Evolutionary conservation across 1,284 basidiomycete species (phyloP), one percentile per base, ranked within the genome.

Genomic region (Boletellus sp.): DNA sequence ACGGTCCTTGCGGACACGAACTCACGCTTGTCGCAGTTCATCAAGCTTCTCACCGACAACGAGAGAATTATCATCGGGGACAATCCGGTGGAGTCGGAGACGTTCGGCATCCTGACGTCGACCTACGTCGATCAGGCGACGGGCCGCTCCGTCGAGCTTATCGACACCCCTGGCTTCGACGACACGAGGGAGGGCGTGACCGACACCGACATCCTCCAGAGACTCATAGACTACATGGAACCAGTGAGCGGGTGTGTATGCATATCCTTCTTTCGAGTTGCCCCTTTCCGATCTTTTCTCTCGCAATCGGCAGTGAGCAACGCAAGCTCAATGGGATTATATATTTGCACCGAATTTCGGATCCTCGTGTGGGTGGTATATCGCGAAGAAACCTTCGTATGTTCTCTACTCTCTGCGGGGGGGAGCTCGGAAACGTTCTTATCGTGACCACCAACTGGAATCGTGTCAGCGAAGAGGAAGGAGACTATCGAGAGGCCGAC

Each of bases 191-290:
- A 48, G 4, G 43, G 45, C 7, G 48, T 52, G 32, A 58, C 53
- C 10, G 62, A 64, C 34, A 52, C 56, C 2, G 62, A 64, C 19
- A 55, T 64, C 25, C 45, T 64, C 21, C 42, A 53, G 22, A 49
- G 53, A 36, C 57, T 64, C 14, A 49, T 59, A 3, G 59, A 26
- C 51, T 76, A 9, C 57, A 63, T 20, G 73, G 74, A 0, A 58
- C 76, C 47, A 63, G 75, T 23, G 74, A 74, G 8, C 20, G 43
- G 33, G 53, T 43, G 30, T 36, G 53, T 29, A 23, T 19, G 13
- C 20, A 23, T 30, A 11, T 6, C 19, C 2, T 30, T 5, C 11
- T 2, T 25, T 30, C n/a, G n/a, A 21, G 7, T 16, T 14, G 27
- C 13, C 11, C 22, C n/a, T 3, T 26, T 33, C 6, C 38, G 7